Percentiles rank a stretch among this genome's conserved stretches.
Evolutionary conservation across 176 grass and related monocot genomes (phyloP).

Genomic region (bread wheat (Triticum aestivum)): DNA sequence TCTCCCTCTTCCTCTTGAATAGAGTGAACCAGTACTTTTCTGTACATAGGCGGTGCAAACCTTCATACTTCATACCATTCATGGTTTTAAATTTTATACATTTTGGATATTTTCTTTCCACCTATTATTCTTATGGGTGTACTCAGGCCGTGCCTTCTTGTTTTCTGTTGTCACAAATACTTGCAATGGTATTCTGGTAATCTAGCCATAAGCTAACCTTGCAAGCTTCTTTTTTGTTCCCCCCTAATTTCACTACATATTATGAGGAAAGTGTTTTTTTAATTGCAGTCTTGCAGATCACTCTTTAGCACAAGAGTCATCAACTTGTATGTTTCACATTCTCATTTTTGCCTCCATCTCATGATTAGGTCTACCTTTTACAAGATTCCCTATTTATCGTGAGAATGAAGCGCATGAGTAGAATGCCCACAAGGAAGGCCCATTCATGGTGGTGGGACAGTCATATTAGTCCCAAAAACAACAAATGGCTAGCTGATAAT

Average conservation of each 20-base stretch:
- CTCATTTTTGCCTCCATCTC: slow-evolving; percentile 26
- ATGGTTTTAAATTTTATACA: slow-evolving; percentile 2
- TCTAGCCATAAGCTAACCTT: slow-evolving; percentile 1
- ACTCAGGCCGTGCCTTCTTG: neutral
- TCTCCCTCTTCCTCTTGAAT: slow-evolving; percentile 26
- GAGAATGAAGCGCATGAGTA: slow-evolving; percentile 73
- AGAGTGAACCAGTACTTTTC: slow-evolving; percentile 2
- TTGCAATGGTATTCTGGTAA: neutral
- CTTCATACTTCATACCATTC: neutral
- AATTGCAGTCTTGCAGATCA: neutral
- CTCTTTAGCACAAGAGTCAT: neutral
- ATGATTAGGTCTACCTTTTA: slow-evolving; percentile 23
- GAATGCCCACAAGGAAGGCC: slow-evolving; percentile 70
- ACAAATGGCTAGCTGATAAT: slow-evolving; percentile 89
- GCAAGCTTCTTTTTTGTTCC: neutral
- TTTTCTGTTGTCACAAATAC: slow-evolving; percentile 1
- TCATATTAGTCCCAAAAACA: slow-evolving; percentile 88
- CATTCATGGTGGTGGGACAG: slow-evolving; percentile 99
- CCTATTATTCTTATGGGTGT: neutral
- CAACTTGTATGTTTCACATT: neutral
- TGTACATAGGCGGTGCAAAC: neutral
- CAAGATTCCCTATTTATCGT: slow-evolving; percentile 10
- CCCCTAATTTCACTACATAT: neutral
- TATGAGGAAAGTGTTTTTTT: neutral
- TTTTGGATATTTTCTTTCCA: slow-evolving; percentile 25